These are phyloP conservation scores for Halophytophthora polymorphica DNA, from an alignment of 352 stramenopile species.

Conservation along the genomic window DNA sequence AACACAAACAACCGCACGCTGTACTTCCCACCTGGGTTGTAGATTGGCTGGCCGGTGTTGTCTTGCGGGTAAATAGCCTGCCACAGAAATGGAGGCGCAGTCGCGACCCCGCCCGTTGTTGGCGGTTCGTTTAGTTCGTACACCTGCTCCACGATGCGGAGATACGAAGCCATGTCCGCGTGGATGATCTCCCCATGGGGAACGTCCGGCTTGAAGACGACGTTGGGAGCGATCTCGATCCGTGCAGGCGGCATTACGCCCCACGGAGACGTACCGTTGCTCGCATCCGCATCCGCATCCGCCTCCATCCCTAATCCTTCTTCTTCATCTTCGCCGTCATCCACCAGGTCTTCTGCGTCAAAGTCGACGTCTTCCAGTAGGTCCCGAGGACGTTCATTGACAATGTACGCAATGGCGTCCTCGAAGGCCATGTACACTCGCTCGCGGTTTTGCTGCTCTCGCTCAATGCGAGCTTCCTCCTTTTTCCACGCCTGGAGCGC, in stretches of 20 bases:
- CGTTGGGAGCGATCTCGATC: slow-evolving; percentile 58
- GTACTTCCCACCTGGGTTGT: slow-evolving; percentile 77
- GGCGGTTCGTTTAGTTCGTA: slow-evolving; percentile 19
- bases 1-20: slow-evolving; percentile 66
- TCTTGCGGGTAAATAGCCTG: slow-evolving; percentile 75
- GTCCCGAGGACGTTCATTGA: slow-evolving; percentile 59
- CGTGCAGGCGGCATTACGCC: slow-evolving; percentile 44
- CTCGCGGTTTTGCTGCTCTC: slow-evolving; percentile 47
- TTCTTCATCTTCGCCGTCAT: slow-evolving; percentile 70
- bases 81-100: slow-evolving; percentile 52
- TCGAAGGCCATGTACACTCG: slow-evolving; percentile 68
- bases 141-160: slow-evolving; percentile 64
- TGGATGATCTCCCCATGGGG: slow-evolving; percentile 69
- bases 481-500: slow-evolving; percentile 40
- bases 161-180: slow-evolving; percentile 60
- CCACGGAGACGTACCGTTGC: slow-evolving; percentile 45
- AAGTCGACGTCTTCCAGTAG: slow-evolving; percentile 55
- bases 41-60: slow-evolving; percentile 33
- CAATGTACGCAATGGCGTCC: slow-evolving; percentile 65
- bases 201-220: slow-evolving; percentile 48
- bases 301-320: slow-evolving; percentile 15
- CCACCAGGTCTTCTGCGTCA: slow-evolving; percentile 60
- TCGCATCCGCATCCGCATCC: slow-evolving; percentile 13
- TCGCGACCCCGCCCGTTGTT: neutral
- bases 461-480: slow-evolving; percentile 56